Conservation (phyloP, 768 basidiomycete species). For the Hemileccinum impolitum region DNA sequence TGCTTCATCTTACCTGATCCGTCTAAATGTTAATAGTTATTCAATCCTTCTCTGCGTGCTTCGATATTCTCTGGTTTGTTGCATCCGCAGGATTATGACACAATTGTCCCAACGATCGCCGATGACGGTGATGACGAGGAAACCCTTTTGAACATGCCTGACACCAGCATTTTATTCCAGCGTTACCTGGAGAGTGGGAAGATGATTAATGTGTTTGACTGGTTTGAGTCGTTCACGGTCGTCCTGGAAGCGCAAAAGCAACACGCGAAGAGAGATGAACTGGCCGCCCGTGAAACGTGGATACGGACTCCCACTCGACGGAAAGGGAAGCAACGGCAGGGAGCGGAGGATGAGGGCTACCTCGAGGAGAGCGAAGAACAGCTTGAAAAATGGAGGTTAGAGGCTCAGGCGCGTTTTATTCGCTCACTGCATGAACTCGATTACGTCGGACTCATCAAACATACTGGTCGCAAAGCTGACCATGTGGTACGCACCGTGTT, state of each 20-base stretch:
- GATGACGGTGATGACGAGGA: conserved; percentile 27
- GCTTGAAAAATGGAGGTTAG: conserved; percentile 52
- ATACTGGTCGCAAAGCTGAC: conserved; percentile 73
- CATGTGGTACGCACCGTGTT: conserved; percentile 70
- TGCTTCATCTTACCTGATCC: neutral
- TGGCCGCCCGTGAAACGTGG: neutral
- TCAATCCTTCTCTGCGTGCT: conserved; percentile 69
- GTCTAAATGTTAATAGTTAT: conserved; percentile 38
- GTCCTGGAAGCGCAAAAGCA: conserved; percentile 59
- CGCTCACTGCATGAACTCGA: conserved; percentile 81
- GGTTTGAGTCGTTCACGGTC: conserved; percentile 74
- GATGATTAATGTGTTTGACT: conserved; percentile 86
- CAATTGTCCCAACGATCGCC: neutral
- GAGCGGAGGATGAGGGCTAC: conserved; percentile 13
- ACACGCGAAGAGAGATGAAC: neutral
- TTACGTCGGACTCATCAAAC: conserved; percentile 75
- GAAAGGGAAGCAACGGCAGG: conserved; percentile 25
- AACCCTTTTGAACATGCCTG: conserved; percentile 56
- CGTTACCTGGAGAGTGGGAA: conserved; percentile 77
- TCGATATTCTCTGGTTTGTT: conserved; percentile 59
- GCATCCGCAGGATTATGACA: conserved; percentile 49
- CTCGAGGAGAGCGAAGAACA: conserved; percentile 30
- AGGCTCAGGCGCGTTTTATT: conserved; percentile 76
- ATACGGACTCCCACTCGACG: conserved; percentile 18
- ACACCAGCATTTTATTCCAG: conserved; percentile 72